These are phyloP conservation scores for Sonneratia alba DNA, from an alignment of 345 rosid species.

Conservation along the genomic window DNA sequence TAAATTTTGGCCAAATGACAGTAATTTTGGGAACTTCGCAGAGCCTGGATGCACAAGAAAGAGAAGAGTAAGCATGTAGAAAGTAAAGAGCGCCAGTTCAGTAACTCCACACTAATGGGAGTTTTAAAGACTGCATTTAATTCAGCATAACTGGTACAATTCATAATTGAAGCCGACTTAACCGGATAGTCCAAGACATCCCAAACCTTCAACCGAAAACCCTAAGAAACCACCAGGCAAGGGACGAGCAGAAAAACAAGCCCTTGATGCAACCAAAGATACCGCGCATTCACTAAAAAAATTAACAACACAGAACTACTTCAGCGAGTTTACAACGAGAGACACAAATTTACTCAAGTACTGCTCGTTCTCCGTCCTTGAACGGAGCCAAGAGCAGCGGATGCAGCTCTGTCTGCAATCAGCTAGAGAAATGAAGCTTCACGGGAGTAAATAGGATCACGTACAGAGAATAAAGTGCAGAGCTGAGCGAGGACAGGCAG, in stretches of 20 bases:
- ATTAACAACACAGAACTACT: not conserved
- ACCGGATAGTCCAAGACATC: not conserved
- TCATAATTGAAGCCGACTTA: not conserved
- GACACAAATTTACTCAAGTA: not conserved
- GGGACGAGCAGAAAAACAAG: not conserved
- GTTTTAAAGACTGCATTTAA: not conserved
- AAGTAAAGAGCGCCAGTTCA: not conserved
- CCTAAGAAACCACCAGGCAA: not conserved
- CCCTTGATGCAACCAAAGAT: not conserved
- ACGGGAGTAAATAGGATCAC: not conserved
- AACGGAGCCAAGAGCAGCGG: constrained; percentile 1
- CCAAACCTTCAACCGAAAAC: not conserved
- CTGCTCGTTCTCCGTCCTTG: not conserved
- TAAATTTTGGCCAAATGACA: not conserved
- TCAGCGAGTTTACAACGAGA: not conserved
- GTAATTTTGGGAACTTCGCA: not conserved
- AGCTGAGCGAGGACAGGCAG: not conserved
- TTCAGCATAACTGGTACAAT: not conserved
- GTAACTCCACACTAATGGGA: not conserved
- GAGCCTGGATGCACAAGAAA: no score
- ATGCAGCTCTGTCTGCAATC: not conserved
- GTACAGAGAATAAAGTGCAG: not conserved
- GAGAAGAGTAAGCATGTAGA: not conserved
- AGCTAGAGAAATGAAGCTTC: not conserved
- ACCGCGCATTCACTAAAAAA: not conserved